Conservation (phyloP, 2,329 filamentous ascomycete genomes). For the Fusarium coicis region DNA sequence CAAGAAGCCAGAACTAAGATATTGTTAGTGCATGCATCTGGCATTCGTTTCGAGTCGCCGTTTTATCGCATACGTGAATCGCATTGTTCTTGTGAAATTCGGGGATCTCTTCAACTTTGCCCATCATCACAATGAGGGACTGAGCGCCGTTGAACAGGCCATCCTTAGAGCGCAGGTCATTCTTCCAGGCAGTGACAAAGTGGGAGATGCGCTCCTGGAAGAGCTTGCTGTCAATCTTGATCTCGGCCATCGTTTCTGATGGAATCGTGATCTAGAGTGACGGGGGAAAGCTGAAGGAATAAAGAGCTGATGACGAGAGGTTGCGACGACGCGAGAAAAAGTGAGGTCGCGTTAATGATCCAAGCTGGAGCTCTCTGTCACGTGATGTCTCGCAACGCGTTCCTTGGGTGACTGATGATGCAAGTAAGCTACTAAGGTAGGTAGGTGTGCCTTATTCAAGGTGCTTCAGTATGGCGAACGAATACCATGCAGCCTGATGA, state of each 20-base stretch:
- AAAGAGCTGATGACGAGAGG: conserved; percentile 40
- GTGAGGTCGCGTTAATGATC: conserved; percentile 56
- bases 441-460: background rate
- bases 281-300: conserved; percentile 35
- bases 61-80: conserved; percentile 77
- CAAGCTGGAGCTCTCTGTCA: conserved; percentile 45
- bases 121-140: conserved; percentile 90
- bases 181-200: conserved; percentile 93
- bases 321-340: conserved; percentile 54
- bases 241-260: conserved; percentile 73
- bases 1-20: conserved; percentile 91
- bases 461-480: background rate
- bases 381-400: conserved; percentile 49
- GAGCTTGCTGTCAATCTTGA: conserved; percentile 92
- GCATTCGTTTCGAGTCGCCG: background rate
- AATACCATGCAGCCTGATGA: background rate
- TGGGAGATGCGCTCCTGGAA: conserved; percentile 94
- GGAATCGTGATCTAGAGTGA: conserved; percentile 46
- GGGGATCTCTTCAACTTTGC: conserved; percentile 89
- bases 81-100: conserved; percentile 97
- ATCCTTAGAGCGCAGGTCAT: conserved; percentile 90
- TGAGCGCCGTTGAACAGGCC: conserved; percentile 85
- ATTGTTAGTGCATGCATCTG: conserved; percentile 28
- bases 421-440: conserved; percentile 19
- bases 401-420: conserved; percentile 27